Evolutionary conservation across 2,329 filamentous ascomycete genomes (phyloP).

Genomic region (Zymoseptoria pseudotritici): DNA sequence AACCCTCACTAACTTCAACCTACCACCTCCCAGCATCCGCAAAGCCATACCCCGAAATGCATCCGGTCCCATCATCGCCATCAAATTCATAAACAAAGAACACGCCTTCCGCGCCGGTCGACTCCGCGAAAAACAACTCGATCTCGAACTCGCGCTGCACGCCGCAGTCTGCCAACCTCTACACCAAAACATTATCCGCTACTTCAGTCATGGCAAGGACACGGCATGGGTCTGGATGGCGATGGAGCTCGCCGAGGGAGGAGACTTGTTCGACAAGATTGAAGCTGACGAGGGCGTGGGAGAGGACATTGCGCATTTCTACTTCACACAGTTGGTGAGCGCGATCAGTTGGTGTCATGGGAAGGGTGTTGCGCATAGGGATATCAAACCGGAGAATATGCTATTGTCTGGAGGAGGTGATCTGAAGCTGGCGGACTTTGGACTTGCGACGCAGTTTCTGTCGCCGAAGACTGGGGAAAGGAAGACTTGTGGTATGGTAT

Average conservation of each 20-base stretch:
- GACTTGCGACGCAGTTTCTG: constrained; percentile 86
- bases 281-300: constrained; percentile 94
- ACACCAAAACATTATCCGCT: constrained; percentile 93
- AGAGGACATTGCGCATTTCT: constrained; percentile 90
- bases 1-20: constrained; percentile 1
- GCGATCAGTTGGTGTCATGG: constrained; percentile 94
- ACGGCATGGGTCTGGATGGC: constrained; percentile 89
- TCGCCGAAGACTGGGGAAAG: constrained; percentile 65
- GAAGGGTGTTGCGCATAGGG: constrained; percentile 85
- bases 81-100: constrained; percentile 98
- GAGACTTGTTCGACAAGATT: constrained; percentile 98
- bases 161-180: constrained; percentile 58
- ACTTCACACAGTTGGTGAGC: constrained; percentile 84
- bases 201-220: constrained; percentile 83
- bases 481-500: constrained; percentile 81
- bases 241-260: constrained; percentile 93
- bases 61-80: constrained; percentile 74
- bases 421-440: constrained; percentile 93
- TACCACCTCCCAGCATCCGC: constrained; percentile 59
- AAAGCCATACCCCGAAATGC: constrained; percentile 73
- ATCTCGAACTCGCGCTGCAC: constrained; percentile 87
- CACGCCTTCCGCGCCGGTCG: constrained; percentile 86
- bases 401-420: constrained; percentile 76
- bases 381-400: constrained; percentile 78
- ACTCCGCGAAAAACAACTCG: constrained; percentile 79